Base-by-base conservation (phyloP, 2,329 filamentous ascomycete species). In the Graphium sp. region DNA sequence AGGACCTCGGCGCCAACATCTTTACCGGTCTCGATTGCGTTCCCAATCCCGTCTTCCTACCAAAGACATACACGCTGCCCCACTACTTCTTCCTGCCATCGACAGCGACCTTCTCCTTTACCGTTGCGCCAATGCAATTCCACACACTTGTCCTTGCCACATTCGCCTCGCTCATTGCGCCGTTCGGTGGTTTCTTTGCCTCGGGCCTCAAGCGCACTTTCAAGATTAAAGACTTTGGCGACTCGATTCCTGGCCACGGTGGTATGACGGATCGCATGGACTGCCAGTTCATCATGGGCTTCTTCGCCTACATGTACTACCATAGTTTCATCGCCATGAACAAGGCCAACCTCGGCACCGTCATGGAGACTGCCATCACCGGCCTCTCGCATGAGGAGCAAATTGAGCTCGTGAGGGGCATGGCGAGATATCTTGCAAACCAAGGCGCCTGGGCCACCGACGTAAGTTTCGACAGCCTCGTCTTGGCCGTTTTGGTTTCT, bases 211-310 rank as follows among this genome's bases (percentile, higher is more conserved):
- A 98, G 68, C 81, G 89, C 18, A 94, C 87, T 4, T 98, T 98
- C 62, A 95, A 98, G 60, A 91, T 98, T 65, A 98, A 98, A 65
- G 89, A 98, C 58, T 98, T 98, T 56, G 89, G 89, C 40, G 82
- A 98, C 53, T 92, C 84, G 2, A 98, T 98, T 41, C 89, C 89
- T 2, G 89, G 89, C 14, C 89, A 98, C 45, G 89, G 89, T 35
- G 89, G 89, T 41, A 95, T 98, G 58, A 98, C 89, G 11, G 89
- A 98, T 49, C 80, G 89, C 36, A 95, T 98, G 87, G 89, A 98
- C 49, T 98, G 89, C 52, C 89, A 98, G 49, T 98, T 98, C 58
- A 95, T 95, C 60, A 98, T 98, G 89, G 89, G 89, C 7, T 89
- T 93, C 55, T 95, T 98, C 45, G 73, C 87, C 11, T 95, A 84